These are phyloP conservation scores for Gloeophyllum trabeum DNA, from an alignment of 768 basidiomycete genomes.

Conservation along the genomic window DNA sequence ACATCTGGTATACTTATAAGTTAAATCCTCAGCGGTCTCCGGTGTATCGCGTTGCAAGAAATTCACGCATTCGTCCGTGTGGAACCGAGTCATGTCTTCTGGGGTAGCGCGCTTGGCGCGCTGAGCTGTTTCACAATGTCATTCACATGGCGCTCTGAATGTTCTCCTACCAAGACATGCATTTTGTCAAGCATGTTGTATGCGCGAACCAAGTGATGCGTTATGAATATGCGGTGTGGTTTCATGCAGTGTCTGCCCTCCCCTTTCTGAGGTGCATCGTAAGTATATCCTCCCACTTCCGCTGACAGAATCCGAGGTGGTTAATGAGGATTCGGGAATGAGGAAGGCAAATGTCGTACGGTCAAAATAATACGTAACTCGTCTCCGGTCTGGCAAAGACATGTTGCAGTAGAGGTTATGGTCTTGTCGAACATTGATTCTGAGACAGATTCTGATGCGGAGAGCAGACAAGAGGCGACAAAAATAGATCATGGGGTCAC, in stretches of 20 bases:
- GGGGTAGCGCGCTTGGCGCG: conserved; percentile 17
- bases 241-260: conserved; percentile 90
- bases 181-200: conserved; percentile 94
- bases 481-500: no score
- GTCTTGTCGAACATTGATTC: no score
- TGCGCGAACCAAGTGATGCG: conserved; percentile 82
- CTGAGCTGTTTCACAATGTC: no score
- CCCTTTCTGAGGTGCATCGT: no score
- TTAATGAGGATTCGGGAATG: conserved; percentile 1
- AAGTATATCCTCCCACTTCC: conserved; percentile 68
- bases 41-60: conserved; percentile 84
- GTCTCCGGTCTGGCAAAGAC: no score
- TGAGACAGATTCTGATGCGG: no score
- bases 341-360: conserved; percentile 23
- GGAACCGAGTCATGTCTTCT: conserved; percentile 75
- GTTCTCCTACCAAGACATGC: conserved; percentile 65
- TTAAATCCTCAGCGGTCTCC: conserved; percentile 81
- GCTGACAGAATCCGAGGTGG: conserved; percentile 15
- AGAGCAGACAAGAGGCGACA: no score
- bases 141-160: no score
- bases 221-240: conserved; percentile 91
- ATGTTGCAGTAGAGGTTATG: no score
- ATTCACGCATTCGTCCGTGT: conserved; percentile 97
- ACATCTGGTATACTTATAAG: conserved; percentile 82
- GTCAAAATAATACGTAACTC: conserved; percentile 78